Base-by-base conservation (phyloP, 306 rosid genomes). In the Sicyos edulis region DNA sequence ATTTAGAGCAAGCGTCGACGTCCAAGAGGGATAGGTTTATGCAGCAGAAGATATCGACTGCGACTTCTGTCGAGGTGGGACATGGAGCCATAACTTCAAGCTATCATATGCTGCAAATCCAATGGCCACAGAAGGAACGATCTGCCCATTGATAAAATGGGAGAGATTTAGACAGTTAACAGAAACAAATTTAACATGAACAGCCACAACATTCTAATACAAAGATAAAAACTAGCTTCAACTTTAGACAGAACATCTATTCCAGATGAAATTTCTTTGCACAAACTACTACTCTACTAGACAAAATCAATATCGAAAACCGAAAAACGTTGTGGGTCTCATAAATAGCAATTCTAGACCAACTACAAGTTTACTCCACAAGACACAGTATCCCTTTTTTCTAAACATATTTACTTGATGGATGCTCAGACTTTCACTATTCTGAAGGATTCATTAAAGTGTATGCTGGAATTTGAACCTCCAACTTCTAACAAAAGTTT, bases 61-160 rank as follows among this genome's bases (percentile, higher is more conserved):
- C 55, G 98, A 74, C 82, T 80, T 90, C 79, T 78, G 93, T 44
- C 82, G 92, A 55, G 93, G 92, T 2, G 87, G 86, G 64, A 90
- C 14, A 66, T 77, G 86, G 68, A 93, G 97, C 96, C 96, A 88
- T 63, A 68, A 67, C 87, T 93, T 93, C 92, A 83, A 80, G 73
- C 77, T 75, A 83, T 93, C 97, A 47, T 93, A 89, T 49, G 91
- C 84, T 3, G 96, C 83, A 86, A 93, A 93, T 68, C 97, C 88
- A 54, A 93, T 85, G 45, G 99, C 99, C 51, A 90, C 97, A 19
- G 97, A 87, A 21, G 99, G 99, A 81, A 93, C 97, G 78, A 91
- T 91, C 99, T 93, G 90, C 61, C 20, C 34, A 14, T 42, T 3
- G 13, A 20, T 7, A 21, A 45, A 44, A 66, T 21, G 14, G 55